These are phyloP conservation scores for Bromus sterilis DNA, from an alignment of 176 grass and related monocot species.

Conservation along the genomic window DNA sequence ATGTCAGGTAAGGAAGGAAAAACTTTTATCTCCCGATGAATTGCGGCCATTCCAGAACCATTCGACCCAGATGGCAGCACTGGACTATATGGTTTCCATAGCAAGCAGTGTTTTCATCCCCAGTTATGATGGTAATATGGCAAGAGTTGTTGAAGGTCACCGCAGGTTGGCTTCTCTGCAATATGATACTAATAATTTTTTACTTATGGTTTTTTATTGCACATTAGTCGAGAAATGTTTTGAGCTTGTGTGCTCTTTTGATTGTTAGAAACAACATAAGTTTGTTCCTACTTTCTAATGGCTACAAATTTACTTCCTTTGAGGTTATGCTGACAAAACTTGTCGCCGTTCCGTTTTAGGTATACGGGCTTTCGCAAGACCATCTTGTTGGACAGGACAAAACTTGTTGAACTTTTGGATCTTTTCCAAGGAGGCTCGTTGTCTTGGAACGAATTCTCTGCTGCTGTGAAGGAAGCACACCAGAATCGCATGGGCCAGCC, in stretches of 20 bases:
- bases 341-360: slow-evolving; percentile 20
- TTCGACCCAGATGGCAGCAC: slow-evolving; percentile 94
- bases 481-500: slow-evolving; percentile 73
- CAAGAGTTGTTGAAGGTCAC: slow-evolving; percentile 92
- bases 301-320: background rate
- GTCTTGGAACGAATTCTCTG: slow-evolving; percentile 70
- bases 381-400: slow-evolving; percentile 65
- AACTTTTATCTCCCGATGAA: slow-evolving; percentile 71
- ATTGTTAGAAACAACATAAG: slow-evolving; percentile 1
- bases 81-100: slow-evolving; percentile 91
- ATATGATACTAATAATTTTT: background rate
- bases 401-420: slow-evolving; percentile 82
- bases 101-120: slow-evolving; percentile 86
- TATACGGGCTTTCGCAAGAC: slow-evolving; percentile 66
- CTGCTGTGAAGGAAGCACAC: slow-evolving; percentile 63
- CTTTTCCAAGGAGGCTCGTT: slow-evolving; percentile 53
- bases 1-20: slow-evolving; percentile 83
- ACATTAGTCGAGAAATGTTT: background rate
- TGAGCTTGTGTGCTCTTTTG: background rate
- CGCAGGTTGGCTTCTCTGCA: slow-evolving; percentile 45
- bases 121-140: slow-evolving; percentile 98
- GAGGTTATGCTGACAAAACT: background rate
- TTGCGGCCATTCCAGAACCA: slow-evolving; percentile 77
- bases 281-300: background rate
- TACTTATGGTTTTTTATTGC: background rate